These are phyloP conservation scores for Beta macrorhiza DNA, from an alignment of 179 eudicot genomes.

Conservation along the genomic window DNA sequence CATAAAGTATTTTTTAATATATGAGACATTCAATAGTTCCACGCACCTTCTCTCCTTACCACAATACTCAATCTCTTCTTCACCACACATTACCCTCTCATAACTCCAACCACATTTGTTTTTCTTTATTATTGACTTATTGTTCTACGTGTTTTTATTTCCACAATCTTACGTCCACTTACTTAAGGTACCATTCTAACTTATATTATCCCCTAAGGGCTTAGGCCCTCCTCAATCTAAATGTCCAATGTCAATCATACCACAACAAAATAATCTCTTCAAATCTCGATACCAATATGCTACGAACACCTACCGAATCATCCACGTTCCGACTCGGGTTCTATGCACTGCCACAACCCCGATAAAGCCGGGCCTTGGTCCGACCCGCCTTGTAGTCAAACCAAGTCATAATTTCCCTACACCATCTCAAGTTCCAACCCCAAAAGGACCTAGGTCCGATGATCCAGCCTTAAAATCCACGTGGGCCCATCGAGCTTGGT, in stretches of 20 bases:
- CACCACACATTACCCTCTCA: constrained; percentile 7
- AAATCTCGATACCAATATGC: constrained; percentile 18
- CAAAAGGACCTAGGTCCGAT: constrained; percentile 27
- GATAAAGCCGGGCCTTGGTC: constrained; percentile 24
- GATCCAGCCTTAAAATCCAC: constrained; percentile 55
- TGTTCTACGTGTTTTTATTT: not conserved
- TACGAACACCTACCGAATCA: constrained; percentile 17
- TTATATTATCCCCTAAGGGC: not conserved
- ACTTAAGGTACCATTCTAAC: not conserved
- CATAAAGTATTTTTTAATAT: not conserved
- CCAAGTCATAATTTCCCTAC: not conserved
- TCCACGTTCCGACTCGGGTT: constrained; percentile 20
- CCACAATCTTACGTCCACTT: not conserved
- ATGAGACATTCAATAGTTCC: constrained; percentile 28
- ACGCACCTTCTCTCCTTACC: constrained; percentile 42
- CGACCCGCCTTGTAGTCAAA: constrained; percentile 9
- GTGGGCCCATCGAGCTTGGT: constrained; percentile 82
- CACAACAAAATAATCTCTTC: constrained; percentile 41
- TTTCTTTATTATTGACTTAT: not conserved
- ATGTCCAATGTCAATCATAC: constrained; percentile 47
- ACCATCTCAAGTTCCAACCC: not conserved
- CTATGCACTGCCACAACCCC: constrained; percentile 36
- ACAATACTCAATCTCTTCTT: constrained; percentile 27
- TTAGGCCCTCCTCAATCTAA: not conserved
- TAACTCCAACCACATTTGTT: constrained; percentile 28